Percentiles rank a stretch among this genome's conserved stretches.
Evolutionary conservation across 2,329 filamentous ascomycete species (phyloP).

Genomic region (Aspergillus awamori): DNA sequence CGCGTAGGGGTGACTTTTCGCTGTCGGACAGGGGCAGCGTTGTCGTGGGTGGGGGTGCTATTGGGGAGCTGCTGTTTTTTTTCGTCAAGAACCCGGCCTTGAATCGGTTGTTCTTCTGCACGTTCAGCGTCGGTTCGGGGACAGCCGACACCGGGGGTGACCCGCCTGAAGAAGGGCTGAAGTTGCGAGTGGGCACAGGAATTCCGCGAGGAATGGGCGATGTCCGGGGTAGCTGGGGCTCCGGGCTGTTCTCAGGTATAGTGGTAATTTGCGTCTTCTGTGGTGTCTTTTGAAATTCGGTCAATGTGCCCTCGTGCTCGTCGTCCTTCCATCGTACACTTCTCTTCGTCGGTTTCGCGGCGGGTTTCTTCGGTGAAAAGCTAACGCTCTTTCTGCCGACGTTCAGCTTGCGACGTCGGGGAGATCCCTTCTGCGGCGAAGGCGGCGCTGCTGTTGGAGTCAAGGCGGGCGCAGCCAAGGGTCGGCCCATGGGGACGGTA

Average conservation of each 20-base stretch:
- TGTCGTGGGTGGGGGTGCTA: conserved; percentile 61
- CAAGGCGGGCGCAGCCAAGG: conserved; percentile 34
- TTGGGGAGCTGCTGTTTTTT: conserved; percentile 66
- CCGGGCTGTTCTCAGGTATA: conserved; percentile 52
- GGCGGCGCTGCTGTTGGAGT: conserved; percentile 38
- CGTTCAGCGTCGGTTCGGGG: conserved; percentile 62
- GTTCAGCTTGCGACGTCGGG: conserved; percentile 71
- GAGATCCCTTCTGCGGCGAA: conserved; percentile 75
- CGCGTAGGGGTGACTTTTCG: conserved; percentile 58
- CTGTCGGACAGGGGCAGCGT: conserved; percentile 63
- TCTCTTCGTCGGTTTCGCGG: conserved; percentile 68
- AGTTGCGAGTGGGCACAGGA: conserved; percentile 43
- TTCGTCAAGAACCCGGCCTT: conserved; percentile 84
- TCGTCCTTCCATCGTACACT: conserved; percentile 93
- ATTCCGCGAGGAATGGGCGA: conserved; percentile 53
- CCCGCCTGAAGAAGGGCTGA: conserved; percentile 46
- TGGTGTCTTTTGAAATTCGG: conserved; percentile 90
- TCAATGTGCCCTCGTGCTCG: conserved; percentile 79
- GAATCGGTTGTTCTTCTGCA: conserved; percentile 74
- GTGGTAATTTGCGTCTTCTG: conserved; percentile 66
- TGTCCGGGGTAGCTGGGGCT: conserved; percentile 46
- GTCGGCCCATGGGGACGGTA: conserved; percentile 29
- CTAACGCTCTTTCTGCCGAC: conserved; percentile 70
- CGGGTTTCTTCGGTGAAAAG: conserved; percentile 74
- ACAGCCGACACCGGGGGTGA: conserved; percentile 61